These are phyloP conservation scores for Dendrocalamus sinicus DNA, from an alignment of 176 grass and related monocot species.

Conservation along the genomic window DNA sequence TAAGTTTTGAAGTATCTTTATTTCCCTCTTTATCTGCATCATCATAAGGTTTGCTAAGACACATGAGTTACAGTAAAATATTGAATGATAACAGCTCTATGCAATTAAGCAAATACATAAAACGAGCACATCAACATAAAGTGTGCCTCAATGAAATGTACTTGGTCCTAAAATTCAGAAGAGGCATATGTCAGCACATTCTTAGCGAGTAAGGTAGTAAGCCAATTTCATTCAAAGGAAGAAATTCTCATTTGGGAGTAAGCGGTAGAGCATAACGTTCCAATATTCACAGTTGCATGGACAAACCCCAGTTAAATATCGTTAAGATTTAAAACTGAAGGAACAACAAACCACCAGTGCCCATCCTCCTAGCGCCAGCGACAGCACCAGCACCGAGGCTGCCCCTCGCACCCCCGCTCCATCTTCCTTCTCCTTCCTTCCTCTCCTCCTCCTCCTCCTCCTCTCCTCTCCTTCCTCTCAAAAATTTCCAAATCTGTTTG, in stretches of 20 bases:
- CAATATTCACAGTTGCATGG: not conserved
- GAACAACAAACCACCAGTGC: no score
- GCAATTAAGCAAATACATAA: conserved; percentile 17
- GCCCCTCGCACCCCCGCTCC: no score
- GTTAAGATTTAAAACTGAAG: not conserved
- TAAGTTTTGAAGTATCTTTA: conserved; percentile 99
- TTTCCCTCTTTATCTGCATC: conserved; percentile 93
- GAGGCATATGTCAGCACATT: not conserved
- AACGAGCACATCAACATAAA: conserved; percentile 7
- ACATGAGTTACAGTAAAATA: conserved; percentile 17
- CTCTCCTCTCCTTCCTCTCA: no score
- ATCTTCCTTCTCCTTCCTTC: no score
- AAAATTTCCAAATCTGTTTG: no score
- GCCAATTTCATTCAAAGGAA: not conserved
- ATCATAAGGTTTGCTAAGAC: conserved; percentile 26
- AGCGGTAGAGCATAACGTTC: not conserved
- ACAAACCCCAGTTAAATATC: not conserved
- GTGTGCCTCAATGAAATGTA: not conserved
- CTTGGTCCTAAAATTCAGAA: not conserved
- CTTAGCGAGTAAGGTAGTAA: not conserved
- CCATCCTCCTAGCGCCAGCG: no score
- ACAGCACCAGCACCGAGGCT: no score
- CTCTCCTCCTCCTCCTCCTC: no score
- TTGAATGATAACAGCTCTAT: not conserved
- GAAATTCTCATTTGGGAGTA: not conserved